A percentile compares a stretch with the other conserved stretches of the same genome.
Evolutionary conservation across 2,329 filamentous ascomycete species (phyloP).

Genomic region (Ceratocystis destructans): DNA sequence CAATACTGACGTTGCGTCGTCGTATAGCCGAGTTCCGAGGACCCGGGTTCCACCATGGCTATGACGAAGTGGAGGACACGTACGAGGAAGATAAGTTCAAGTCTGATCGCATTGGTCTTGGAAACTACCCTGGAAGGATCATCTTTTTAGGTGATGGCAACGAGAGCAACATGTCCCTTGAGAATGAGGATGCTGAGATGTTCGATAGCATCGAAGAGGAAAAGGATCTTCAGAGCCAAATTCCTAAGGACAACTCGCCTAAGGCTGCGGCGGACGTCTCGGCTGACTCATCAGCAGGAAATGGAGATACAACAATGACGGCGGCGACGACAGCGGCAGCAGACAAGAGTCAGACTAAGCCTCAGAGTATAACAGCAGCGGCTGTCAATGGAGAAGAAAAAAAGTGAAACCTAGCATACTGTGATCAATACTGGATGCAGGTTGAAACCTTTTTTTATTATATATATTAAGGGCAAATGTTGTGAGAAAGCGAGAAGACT

Average conservation of each 20-base stretch:
- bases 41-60: constrained; percentile 68
- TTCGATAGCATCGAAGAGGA: constrained; percentile 71
- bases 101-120: constrained; percentile 40
- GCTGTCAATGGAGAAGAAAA: constrained; percentile 2
- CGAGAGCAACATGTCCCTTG: constrained; percentile 59
- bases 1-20: constrained; percentile 20
- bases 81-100: constrained; percentile 63
- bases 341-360: background rate
- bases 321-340: background rate
- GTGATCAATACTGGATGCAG: background rate
- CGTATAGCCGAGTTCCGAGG: constrained; percentile 67
- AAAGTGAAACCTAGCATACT: background rate
- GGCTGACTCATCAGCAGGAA: constrained; percentile 23
- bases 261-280: constrained; percentile 11
- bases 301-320: constrained; percentile 4
- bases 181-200: constrained; percentile 83
- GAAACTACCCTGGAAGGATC: constrained; percentile 69
- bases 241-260: constrained; percentile 44
- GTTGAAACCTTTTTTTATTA: background rate
- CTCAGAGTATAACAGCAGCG: background rate
- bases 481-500: too few species aligned
- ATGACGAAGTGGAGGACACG: constrained; percentile 64
- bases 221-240: constrained; percentile 73
- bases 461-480: background rate
- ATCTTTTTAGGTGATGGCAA: constrained; percentile 93